Evolutionary conservation across 495 filamentous ascomycete species (phyloP).

Genomic region (Bryoglossum gracile): DNA sequence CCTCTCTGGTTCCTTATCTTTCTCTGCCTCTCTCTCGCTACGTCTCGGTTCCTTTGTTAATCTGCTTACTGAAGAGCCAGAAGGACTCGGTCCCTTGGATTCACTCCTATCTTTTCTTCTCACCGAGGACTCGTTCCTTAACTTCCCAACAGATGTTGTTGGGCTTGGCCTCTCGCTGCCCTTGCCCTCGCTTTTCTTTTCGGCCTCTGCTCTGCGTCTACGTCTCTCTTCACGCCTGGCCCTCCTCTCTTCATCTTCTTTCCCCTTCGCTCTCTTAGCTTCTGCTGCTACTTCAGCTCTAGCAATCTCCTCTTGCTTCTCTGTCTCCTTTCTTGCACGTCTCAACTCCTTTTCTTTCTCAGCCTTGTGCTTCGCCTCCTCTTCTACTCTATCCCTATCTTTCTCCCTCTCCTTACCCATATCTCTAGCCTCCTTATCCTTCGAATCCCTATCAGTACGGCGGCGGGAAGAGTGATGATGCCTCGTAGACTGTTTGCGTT

Average conservation of each 20-base stretch:
- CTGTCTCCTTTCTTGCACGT: constrained; percentile 13
- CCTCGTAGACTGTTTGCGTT: constrained; percentile 8
- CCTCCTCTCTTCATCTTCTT: constrained; percentile 16
- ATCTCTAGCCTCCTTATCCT: background rate
- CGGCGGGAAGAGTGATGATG: background rate
- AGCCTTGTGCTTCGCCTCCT: constrained; percentile 2
- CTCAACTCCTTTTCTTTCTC: constrained; percentile 19
- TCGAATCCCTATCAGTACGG: constrained; percentile 1
- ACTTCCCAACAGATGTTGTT: no score
- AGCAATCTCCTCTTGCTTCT: constrained; percentile 15
- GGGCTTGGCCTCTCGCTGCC: no score
- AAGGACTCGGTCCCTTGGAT: background rate
- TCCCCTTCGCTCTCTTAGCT: constrained; percentile 12
- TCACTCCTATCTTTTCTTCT: background rate
- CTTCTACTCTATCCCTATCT: background rate
- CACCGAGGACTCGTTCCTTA: no score
- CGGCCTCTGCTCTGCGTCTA: constrained; percentile 11
- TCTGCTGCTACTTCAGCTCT: constrained; percentile 18
- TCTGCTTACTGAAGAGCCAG: background rate
- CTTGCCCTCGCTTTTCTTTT: constrained; percentile 8
- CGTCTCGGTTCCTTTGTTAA: no score
- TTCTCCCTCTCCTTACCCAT: constrained; percentile 9
- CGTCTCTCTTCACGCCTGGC: constrained; percentile 16
- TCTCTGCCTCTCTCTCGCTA: constrained; percentile 10
- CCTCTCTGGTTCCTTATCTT: background rate